A percentile compares a stretch with the other conserved stretches of the same genome.
Evolutionary conservation across 2,329 filamentous ascomycete genomes (phyloP).

Genomic region (Byssochlamys sp.): DNA sequence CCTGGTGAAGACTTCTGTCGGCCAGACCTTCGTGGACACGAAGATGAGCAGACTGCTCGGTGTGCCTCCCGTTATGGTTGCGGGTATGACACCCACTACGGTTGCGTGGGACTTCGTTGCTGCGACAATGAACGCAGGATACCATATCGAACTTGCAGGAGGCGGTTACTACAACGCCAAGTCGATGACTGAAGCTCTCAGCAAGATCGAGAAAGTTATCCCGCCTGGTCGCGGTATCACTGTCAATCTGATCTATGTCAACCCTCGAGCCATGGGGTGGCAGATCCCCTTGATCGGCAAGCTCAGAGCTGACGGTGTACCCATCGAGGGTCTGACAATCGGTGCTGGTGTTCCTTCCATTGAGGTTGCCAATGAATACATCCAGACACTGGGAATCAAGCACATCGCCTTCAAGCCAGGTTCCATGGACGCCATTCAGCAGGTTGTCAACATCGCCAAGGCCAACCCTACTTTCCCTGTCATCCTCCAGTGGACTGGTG

Average conservation of each 20-base stretch:
- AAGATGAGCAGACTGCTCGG: slow-evolving; percentile 87
- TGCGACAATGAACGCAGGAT: slow-evolving; percentile 89
- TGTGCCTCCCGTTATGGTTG: slow-evolving; percentile 77
- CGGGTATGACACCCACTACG: slow-evolving; percentile 86
- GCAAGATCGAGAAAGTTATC: slow-evolving; percentile 74
- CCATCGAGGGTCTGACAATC: slow-evolving; percentile 85
- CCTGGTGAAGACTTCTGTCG: slow-evolving; percentile 77
- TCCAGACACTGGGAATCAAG: slow-evolving; percentile 82
- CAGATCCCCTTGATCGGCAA: slow-evolving; percentile 77
- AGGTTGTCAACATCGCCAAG: slow-evolving; percentile 84
- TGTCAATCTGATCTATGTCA: slow-evolving; percentile 84
- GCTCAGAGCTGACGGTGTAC: slow-evolving; percentile 73
- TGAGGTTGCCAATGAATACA: slow-evolving; percentile 87
- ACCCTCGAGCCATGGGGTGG: slow-evolving; percentile 81
- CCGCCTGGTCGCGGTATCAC: slow-evolving; percentile 79
- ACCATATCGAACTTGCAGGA: slow-evolving; percentile 81
- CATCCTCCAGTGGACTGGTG: slow-evolving; percentile 88
- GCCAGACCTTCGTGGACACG: slow-evolving; percentile 86
- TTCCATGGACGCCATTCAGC: slow-evolving; percentile 76
- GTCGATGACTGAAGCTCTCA: slow-evolving; percentile 71
- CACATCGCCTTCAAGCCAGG: slow-evolving; percentile 93
- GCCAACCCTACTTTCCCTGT: slow-evolving; percentile 92
- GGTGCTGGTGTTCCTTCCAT: slow-evolving; percentile 89
- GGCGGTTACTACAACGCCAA: slow-evolving; percentile 80
- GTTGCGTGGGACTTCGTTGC: slow-evolving; percentile 87